Percentiles rank a stretch among this genome's conserved stretches.
Conservation (phyloP, 2,329 filamentous ascomycete genomes). For the Chaetomiaceae sp. region DNA sequence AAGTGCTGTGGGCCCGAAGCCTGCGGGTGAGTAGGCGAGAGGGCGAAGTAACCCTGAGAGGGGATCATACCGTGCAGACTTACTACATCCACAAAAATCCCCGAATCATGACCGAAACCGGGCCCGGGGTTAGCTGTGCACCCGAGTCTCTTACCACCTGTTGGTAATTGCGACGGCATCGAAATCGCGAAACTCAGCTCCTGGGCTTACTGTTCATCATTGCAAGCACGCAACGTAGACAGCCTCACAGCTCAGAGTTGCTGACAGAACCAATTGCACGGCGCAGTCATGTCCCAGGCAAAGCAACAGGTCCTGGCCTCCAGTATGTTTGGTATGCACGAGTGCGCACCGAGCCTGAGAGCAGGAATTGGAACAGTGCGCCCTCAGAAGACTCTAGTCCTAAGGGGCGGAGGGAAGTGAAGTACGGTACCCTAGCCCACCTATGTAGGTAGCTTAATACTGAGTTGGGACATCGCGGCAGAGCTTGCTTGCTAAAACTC, state of each 20-base stretch:
- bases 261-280: neutral
- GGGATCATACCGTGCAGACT: neutral
- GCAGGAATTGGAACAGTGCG: neutral
- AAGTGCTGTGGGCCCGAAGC: neutral
- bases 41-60: neutral
- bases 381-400: neutral
- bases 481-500: neutral
- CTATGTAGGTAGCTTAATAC: neutral
- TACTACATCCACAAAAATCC: neutral
- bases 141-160: neutral
- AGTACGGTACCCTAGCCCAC: neutral
- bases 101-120: neutral
- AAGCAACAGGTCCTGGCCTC: neutral
- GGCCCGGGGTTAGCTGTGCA: neutral
- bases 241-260: neutral
- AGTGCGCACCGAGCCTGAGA: neutral
- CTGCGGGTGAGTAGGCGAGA: too few species aligned
- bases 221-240: neutral
- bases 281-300: neutral
- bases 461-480: neutral
- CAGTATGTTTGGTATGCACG: neutral
- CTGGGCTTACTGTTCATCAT: neutral
- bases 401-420: neutral
- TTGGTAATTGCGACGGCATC: neutral
- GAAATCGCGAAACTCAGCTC: neutral